Conservation (phyloP, 2,329 filamentous ascomycete genomes). For the Diaporthe destruens region DNA sequence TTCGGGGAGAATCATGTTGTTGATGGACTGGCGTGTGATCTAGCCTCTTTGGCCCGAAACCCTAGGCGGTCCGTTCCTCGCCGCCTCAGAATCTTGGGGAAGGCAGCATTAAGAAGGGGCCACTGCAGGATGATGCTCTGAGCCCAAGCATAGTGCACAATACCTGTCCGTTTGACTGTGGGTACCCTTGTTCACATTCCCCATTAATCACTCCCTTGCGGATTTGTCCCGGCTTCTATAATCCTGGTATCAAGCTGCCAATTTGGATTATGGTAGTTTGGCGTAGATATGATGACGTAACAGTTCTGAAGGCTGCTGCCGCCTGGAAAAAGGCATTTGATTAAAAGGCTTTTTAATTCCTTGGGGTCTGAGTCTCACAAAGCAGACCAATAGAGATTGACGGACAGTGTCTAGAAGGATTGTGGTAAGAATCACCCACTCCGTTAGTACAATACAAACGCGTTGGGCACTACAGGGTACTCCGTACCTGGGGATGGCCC, state of each 20-base stretch:
- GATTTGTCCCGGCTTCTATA: slow-evolving; percentile 34
- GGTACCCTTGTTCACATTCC: neutral
- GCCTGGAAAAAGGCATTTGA: slow-evolving; percentile 39
- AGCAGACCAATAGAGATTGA: too few relatives aligned
- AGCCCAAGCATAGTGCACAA: slow-evolving; percentile 30
- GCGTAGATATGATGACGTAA: slow-evolving; percentile 33
- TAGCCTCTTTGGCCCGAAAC: slow-evolving; percentile 43
- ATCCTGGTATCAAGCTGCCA: slow-evolving; percentile 29
- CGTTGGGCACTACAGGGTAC: too few relatives aligned
- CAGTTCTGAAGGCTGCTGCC: slow-evolving; percentile 39
- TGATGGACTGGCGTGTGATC: slow-evolving; percentile 15
- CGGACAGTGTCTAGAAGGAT: too few relatives aligned
- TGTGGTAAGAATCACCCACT: too few relatives aligned
- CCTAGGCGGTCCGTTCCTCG: slow-evolving; percentile 42
- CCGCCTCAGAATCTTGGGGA: slow-evolving; percentile 44
- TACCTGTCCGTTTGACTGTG: slow-evolving; percentile 38
- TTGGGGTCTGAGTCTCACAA: neutral
- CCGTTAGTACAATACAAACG: neutral
- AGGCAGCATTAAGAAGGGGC: neutral
- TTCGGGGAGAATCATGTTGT: too few relatives aligned
- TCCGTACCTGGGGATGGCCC: neutral
- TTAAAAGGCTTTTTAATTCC: slow-evolving; percentile 44
- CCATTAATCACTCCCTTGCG: slow-evolving; percentile 30
- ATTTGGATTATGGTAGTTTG: slow-evolving; percentile 36
- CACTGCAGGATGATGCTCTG: slow-evolving; percentile 7